Evolutionary conservation across 2,329 filamentous ascomycete species (phyloP).

Genomic region (Chalaropsis thielavioides): DNA sequence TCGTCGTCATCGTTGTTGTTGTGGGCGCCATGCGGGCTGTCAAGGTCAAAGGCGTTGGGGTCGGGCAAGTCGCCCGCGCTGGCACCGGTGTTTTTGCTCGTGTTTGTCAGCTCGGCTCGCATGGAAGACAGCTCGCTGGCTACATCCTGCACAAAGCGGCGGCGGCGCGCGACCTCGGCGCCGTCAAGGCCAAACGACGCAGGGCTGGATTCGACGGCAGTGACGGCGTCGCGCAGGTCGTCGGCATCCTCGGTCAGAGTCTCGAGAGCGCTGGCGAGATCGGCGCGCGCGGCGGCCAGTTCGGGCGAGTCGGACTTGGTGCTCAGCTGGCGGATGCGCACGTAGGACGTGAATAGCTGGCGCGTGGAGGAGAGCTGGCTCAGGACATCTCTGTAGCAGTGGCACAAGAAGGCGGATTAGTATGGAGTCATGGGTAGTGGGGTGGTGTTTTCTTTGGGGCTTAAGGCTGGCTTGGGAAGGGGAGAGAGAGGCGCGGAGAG

Average conservation of each 20-base stretch:
- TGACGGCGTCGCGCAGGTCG: conserved; percentile 76
- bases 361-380: conserved; percentile 65
- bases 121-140: conserved; percentile 79
- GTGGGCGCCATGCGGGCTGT: conserved; percentile 23
- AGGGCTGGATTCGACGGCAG: conserved; percentile 75
- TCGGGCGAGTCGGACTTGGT: conserved; percentile 63
- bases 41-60: conserved; percentile 43
- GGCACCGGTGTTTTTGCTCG: conserved; percentile 19
- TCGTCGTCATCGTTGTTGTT: too few relatives aligned
- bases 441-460: neutral
- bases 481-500: neutral
- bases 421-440: neutral
- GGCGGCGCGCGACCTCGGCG: conserved; percentile 66
- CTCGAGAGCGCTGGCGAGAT: conserved; percentile 51
- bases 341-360: conserved; percentile 82
- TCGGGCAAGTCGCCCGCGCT: conserved; percentile 33
- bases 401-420: conserved; percentile 14
- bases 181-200: conserved; percentile 73
- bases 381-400: conserved; percentile 65
- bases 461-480: neutral
- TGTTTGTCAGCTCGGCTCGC: conserved; percentile 65
- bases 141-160: conserved; percentile 77
- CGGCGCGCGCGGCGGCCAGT: conserved; percentile 60
- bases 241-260: conserved; percentile 69
- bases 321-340: conserved; percentile 81